These are phyloP conservation scores for Rhizophlyctis rosea DNA, from an alignment of 192 early-diverging fungal species.

Conservation along the genomic window DNA sequence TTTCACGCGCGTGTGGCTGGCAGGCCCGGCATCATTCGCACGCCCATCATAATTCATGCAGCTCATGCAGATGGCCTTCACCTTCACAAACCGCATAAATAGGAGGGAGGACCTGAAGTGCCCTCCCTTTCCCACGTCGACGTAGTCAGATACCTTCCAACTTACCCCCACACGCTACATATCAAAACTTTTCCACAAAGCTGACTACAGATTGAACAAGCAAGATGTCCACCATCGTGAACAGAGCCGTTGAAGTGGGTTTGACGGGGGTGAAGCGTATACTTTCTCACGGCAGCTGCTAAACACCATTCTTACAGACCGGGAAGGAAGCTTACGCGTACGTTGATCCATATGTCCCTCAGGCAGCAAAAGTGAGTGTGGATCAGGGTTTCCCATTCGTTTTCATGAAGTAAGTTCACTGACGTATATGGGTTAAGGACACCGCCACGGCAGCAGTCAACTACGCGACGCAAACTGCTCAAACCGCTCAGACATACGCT, in stretches of 20 bases:
- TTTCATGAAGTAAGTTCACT: slow-evolving; percentile 4
- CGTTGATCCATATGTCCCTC: slow-evolving; percentile 46
- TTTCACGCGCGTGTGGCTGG: too few species aligned
- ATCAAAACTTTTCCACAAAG: too few species aligned
- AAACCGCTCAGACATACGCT: background rate
- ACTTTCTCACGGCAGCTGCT: background rate
- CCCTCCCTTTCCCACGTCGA: too few species aligned
- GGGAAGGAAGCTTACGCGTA: background rate
- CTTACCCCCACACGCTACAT: too few species aligned
- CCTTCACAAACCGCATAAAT: too few species aligned
- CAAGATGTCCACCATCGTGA: slow-evolving; percentile 29
- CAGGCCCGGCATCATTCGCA: too few species aligned
- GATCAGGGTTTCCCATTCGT: background rate
- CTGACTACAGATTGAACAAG: too few species aligned
- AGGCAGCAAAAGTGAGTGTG: slow-evolving; percentile 38
- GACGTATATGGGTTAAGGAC: slow-evolving; percentile 21
- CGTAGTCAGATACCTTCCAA: too few species aligned
- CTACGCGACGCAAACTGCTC: slow-evolving; percentile 17
- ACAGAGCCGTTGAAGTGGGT: slow-evolving; percentile 8
- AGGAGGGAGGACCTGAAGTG: too few species aligned
- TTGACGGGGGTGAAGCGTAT: background rate
- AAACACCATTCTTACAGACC: background rate
- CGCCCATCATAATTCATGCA: too few species aligned
- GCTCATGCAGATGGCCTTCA: too few species aligned
- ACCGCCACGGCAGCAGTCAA: slow-evolving; percentile 16